These are phyloP conservation scores for Verticillium klebahnii DNA, from an alignment of 2,329 filamentous ascomycete genomes.

Conservation along the genomic window DNA sequence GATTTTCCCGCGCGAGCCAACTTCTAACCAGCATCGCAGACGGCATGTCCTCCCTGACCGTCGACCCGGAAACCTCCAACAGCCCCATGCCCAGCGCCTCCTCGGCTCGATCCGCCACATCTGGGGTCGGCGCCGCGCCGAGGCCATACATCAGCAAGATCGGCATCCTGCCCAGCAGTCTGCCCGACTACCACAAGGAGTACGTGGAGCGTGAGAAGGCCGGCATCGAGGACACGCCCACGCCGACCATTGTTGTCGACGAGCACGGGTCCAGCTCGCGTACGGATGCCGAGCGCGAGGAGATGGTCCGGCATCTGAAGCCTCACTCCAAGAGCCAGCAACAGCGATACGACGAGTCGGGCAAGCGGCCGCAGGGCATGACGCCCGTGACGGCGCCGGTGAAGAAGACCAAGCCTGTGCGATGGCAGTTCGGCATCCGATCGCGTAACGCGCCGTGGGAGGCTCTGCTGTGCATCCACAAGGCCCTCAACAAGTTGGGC, in stretches of 20 bases:
- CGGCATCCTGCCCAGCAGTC: slow-evolving; percentile 83
- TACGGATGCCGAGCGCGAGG: slow-evolving; percentile 72
- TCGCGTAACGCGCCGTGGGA: slow-evolving; percentile 92
- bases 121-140: slow-evolving; percentile 41
- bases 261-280: slow-evolving; percentile 42
- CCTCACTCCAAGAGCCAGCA: slow-evolving; percentile 73
- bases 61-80: slow-evolving; percentile 29
- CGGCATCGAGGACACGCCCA: slow-evolving; percentile 38
- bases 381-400: slow-evolving; percentile 53
- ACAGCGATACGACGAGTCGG: slow-evolving; percentile 61
- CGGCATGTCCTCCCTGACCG: slow-evolving; percentile 17
- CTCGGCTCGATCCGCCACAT: slow-evolving; percentile 49
- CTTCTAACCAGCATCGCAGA: slow-evolving; percentile 25
- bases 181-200: slow-evolving; percentile 86
- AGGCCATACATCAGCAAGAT: slow-evolving; percentile 75
- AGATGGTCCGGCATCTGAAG: slow-evolving; percentile 74
- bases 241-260: slow-evolving; percentile 40
- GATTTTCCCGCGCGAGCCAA: background rate
- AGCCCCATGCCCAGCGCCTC: slow-evolving; percentile 51
- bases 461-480: slow-evolving; percentile 92
- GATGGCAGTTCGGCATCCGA: slow-evolving; percentile 97
- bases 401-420: slow-evolving; percentile 74
- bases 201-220: slow-evolving; percentile 72
- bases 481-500: slow-evolving; percentile 80
- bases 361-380: slow-evolving; percentile 55